Conservation (phyloP, 192 early-diverging fungal genomes). For the Tieghemiomyces parasiticus region DNA sequence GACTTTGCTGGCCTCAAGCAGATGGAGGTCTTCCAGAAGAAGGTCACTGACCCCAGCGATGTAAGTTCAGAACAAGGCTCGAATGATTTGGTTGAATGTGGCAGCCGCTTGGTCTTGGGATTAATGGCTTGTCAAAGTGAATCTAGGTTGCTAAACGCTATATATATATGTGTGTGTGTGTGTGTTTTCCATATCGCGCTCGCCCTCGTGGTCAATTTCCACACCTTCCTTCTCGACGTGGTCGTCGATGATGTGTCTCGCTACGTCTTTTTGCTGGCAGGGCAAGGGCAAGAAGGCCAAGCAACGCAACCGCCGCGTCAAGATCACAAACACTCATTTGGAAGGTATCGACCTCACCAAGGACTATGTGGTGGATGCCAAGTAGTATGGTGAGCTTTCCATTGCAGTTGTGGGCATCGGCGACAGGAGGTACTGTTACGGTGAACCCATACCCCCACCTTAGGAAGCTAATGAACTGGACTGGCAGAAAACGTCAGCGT, state of each 20-base stretch:
- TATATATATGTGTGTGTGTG: neutral
- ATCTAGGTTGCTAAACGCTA: neutral
- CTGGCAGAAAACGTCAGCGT: too few relatives aligned
- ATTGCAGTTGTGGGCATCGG: too few relatives aligned
- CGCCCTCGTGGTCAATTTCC: neutral
- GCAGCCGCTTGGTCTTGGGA: neutral
- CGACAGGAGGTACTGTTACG: too few relatives aligned
- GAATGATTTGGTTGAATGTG: too few relatives aligned
- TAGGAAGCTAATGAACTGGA: too few relatives aligned
- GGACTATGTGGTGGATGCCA: slow-evolving; percentile 35
- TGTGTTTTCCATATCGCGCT: neutral
- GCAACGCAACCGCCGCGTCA: slow-evolving; percentile 44
- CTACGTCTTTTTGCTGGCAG: slow-evolving; percentile 8
- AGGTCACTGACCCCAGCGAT: slow-evolving; percentile 26
- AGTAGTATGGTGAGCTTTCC: neutral
- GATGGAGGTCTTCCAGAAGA: slow-evolving; percentile 53
- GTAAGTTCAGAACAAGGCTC: too few relatives aligned
- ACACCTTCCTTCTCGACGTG: too few relatives aligned
- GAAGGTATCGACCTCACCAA: slow-evolving; percentile 55
- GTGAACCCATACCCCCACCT: too few relatives aligned
- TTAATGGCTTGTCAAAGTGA: neutral
- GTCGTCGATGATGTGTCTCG: neutral
- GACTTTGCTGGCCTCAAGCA: slow-evolving; percentile 51
- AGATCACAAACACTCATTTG: slow-evolving; percentile 71
- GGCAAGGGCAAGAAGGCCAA: slow-evolving; percentile 42